Evolutionary conservation across 768 basidiomycete genomes (phyloP).

Genomic region (Suillus alpinus): DNA sequence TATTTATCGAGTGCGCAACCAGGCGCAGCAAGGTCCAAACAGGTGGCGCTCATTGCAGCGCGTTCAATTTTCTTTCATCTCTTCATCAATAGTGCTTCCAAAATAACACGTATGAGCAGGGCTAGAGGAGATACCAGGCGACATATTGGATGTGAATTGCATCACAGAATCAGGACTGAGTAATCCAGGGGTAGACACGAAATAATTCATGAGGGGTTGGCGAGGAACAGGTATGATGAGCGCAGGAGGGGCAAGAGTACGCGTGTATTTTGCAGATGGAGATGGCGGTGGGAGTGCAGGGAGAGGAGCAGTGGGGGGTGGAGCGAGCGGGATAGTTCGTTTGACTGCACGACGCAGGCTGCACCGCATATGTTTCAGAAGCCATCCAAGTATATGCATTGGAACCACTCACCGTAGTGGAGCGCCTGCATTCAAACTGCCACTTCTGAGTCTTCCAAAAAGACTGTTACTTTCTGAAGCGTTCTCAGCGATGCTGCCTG

Average conservation of each 20-base stretch:
- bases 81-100: conserved; percentile 14
- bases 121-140: conserved; percentile 10
- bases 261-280: conserved; percentile 15
- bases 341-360: conserved; percentile 43
- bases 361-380: neutral
- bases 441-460: conserved; percentile 54
- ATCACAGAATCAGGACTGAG: conserved; percentile 10
- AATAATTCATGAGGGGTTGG: conserved; percentile 15
- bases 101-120: conserved; percentile 8
- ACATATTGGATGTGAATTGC: conserved; percentile 11
- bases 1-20: neutral
- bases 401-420: conserved; percentile 31
- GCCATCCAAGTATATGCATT: neutral
- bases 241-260: conserved; percentile 18
- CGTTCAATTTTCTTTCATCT: conserved; percentile 20
- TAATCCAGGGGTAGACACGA: conserved; percentile 6
- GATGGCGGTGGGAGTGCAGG: conserved; percentile 25
- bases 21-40: neutral
- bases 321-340: conserved; percentile 20
- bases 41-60: neutral
- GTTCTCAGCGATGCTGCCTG: conserved; percentile 41
- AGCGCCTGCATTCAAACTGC: conserved; percentile 41
- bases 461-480: conserved; percentile 40
- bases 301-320: conserved; percentile 28
- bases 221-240: conserved; percentile 16